Base-by-base conservation (phyloP, 768 basidiomycete genomes). In the Mrakia blollopis region DNA sequence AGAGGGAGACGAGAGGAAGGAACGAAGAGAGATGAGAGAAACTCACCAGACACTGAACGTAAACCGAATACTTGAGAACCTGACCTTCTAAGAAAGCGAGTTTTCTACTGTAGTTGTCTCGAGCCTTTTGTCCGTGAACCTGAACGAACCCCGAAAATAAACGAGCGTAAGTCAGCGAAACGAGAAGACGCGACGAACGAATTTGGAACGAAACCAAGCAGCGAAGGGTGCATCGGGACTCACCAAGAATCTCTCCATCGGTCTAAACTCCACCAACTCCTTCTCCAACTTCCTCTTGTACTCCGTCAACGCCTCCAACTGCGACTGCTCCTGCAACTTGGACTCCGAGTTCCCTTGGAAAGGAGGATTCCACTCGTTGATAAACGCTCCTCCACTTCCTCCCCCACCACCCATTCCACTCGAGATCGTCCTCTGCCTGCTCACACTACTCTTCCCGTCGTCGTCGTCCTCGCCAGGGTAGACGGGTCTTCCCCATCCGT, bases 311-410 rank as follows among this genome's bases (percentile, higher is more conserved):
- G 93, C 91, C 57, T 98, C 95, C 73, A 98, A 84, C 82, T 99
- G 97, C 1, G 89, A 85, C 84, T 99, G 96, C 82, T 99, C 97
- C 80, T 95, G 93, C 63, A 98, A 90, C 37, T 86, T 86, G 82
- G 94, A 97, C 7, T 92, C 85, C 52, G 94, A 89, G 11, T 90
- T 88, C 23, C 96, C 92, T 0, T 92, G 90, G 81, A 91, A 85
- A 0, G 97, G 95, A 9, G 92, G 87, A 81, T 94, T 95, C 97
- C 97, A 99, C 71, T 99, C 97, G 80, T 90, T 92, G 82, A 99
- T 88, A 82, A 87, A 87, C 11, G 88, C 88, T 80, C 90, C 87
- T 25, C 25, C 44, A 25, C 57, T 23, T 9, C 63, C 63, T 65
- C 63, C 61, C 28, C 35, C 62, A 16, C 39, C 60, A 37, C n/a